Base-by-base conservation (phyloP, 2,329 filamentous ascomycete species). In the Zymoseptoria brevis region DNA sequence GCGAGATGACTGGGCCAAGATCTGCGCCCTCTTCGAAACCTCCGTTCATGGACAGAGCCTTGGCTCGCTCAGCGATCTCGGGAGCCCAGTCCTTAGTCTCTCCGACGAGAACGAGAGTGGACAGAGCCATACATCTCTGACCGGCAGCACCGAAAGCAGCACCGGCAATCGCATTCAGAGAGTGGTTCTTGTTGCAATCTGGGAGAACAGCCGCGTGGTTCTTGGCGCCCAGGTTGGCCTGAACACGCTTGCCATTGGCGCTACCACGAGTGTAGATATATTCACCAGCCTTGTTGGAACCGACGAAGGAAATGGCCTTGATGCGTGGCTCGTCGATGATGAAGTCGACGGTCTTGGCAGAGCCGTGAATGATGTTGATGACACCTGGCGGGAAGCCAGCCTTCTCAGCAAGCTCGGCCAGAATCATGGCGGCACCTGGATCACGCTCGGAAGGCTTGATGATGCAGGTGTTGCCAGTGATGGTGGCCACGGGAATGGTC, bases 101-200 rank as follows among this genome's bases (percentile, higher is more conserved):
- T 65, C 89, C 89, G 35, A 94, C 87, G 79, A 91, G 86, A 67
- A 94, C 89, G 19, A 92, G 79, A 1, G 89, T 91, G 71, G 87
- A 90, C 60, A 94, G 79, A 45, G 89, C 89, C 89, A 94, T 94
- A 76, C 89, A 94, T 62, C 89, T 81, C 79, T 94, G 89, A 45
- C 89, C 89, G 22, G 89, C 89, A 64, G 89, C 89, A 64, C 89
- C 89, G 67, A 94, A 94, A 21, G 90, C 89, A 35, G 90, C 89
- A 64, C 89, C 90, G 4, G 89, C 83, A 64, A 94, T 89, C 50
- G 88, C 87, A 77, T 93, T 94, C 69, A 94, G 78, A 66, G 90
- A 89, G 69, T 92, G 88, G 79, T 94, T 92, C 83, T 91, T 93
- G 80, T 94, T 92, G 79, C 86, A 88, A 78, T 94, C 89, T 19